Conservation (phyloP, 495 filamentous ascomycete genomes). For the Xylaria acuta region DNA sequence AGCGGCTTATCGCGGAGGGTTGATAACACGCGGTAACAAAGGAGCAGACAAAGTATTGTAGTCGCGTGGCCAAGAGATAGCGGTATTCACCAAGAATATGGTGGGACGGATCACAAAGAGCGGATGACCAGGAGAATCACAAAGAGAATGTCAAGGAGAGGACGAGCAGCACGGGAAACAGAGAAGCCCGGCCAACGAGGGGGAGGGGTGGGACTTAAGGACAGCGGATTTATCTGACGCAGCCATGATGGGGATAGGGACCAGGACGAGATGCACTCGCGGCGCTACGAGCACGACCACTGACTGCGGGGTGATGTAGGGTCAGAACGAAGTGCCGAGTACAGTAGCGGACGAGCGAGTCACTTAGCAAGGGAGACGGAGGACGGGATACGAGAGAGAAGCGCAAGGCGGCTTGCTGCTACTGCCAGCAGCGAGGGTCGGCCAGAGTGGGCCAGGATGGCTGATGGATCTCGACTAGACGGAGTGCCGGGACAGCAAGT, state of each 20-base stretch:
- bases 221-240: conserved; percentile 1
- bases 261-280: neutral
- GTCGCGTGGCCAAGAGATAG: neutral
- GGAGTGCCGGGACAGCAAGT: neutral
- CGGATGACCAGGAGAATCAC: neutral
- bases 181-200: neutral
- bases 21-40: neutral
- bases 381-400: conserved; percentile 1
- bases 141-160: neutral
- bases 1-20: neutral
- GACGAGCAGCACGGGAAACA: neutral
- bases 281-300: conserved; percentile 2
- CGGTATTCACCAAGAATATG: neutral
- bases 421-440: conserved; percentile 1
- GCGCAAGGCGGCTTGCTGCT: neutral
- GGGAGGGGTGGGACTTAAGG: conserved; percentile 4
- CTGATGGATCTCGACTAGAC: conserved; percentile 7
- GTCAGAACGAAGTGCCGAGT: neutral
- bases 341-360: neutral
- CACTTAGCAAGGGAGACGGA: neutral
- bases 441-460: conserved; percentile 2
- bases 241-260: conserved; percentile 18
- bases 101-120: neutral
- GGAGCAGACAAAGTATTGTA: neutral
- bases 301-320: conserved; percentile 12